A percentile compares a stretch with the other conserved stretches of the same genome.
phyloP scores from a whole-genome alignment of 2,329 filamentous ascomycete genomes.

The Aspergillus fischeri region DNA sequence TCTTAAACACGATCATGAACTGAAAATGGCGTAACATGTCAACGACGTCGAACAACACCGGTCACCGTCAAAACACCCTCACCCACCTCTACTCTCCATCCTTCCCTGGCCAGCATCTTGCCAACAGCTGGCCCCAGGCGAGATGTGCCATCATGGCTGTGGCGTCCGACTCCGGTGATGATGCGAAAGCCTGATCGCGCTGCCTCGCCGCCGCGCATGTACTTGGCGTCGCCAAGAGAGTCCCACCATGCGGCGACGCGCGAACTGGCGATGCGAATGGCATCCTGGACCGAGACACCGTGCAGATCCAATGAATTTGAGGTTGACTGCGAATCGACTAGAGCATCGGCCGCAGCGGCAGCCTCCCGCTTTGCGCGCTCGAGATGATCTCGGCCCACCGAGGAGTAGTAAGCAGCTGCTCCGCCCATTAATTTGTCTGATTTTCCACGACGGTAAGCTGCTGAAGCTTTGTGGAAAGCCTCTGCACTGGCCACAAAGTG shows the following conservation, averaged over 20 bases:
- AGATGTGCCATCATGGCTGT: constrained; percentile 72
- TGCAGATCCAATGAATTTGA: constrained; percentile 68
- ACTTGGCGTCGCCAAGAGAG: constrained; percentile 61
- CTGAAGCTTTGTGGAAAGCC: constrained; percentile 55
- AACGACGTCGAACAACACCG: constrained; percentile 46
- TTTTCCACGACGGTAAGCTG: constrained; percentile 57
- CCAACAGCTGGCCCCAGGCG: constrained; percentile 76
- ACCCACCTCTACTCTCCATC: constrained; percentile 75
- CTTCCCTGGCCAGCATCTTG: constrained; percentile 68
- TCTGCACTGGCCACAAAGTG: constrained; percentile 46
- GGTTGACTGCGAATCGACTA: constrained; percentile 65
- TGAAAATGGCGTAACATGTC: constrained; percentile 4
- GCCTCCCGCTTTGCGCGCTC: constrained; percentile 55
- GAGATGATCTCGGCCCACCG: constrained; percentile 63
- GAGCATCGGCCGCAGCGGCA: constrained; percentile 64
- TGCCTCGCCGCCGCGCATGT: constrained; percentile 40
- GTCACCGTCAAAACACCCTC: constrained; percentile 67
- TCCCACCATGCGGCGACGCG: constrained; percentile 74
- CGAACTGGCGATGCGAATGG: constrained; percentile 69
- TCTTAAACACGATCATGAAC: constrained; percentile 9
- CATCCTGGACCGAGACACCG: constrained; percentile 75
- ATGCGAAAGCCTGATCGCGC: constrained; percentile 62
- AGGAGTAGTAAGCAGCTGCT: constrained; percentile 71
- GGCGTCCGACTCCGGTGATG: constrained; percentile 74
- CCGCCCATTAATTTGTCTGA: constrained; percentile 71